Base-by-base conservation (phyloP, 176 grass and related monocot species). In the Otatea glauca region DNA sequence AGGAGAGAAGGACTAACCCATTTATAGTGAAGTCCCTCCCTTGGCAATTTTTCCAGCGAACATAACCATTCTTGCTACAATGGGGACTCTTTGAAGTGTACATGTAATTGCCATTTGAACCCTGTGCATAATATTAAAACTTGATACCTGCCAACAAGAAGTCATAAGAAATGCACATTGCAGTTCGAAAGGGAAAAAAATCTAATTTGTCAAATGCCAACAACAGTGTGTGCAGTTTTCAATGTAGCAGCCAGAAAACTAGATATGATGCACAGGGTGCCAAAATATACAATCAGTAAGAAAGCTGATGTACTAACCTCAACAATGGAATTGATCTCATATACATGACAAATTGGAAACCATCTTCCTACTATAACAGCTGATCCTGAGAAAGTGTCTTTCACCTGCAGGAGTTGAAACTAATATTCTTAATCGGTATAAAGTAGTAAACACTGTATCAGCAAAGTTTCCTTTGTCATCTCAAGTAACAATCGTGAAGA, bases 341-440 rank as follows among this genome's bases (percentile, higher is more conserved):
- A 81, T 21, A 99, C 93, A 91, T 99, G 96, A 66, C 92, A 93
- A 75, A 96, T 99, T 68, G 96, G 93, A 88, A 99, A 99, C 44
- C 93, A 90, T 67, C 85, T 94, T 82, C 96, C 96, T 75, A 99
- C 80, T 85, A 94, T 96, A 51, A 87, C 81, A 89, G 89, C 89
- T 75, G 91, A 92, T 72, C 88, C 87, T 67, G 72, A 74, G 68
- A 99, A 99, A 68, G 86, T 87, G 25, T 92, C 92, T 68, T 92
- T 88, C 73, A 99, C 93, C 96, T 99, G 81, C 47, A 88, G 41
- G 79, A 67, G 6, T 81, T 81, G 4, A 60, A 75, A 61, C 20
- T 53, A 85, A 83, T 67, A 76, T 74, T 65, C 20, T 85, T 83
- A 62, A 81, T 75, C 73, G 6, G 25, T 25, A 78, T 24, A 81